Evolutionary conservation across 1,284 basidiomycete species (phyloP).

Genomic region (Ganoderma leucocontextum): DNA sequence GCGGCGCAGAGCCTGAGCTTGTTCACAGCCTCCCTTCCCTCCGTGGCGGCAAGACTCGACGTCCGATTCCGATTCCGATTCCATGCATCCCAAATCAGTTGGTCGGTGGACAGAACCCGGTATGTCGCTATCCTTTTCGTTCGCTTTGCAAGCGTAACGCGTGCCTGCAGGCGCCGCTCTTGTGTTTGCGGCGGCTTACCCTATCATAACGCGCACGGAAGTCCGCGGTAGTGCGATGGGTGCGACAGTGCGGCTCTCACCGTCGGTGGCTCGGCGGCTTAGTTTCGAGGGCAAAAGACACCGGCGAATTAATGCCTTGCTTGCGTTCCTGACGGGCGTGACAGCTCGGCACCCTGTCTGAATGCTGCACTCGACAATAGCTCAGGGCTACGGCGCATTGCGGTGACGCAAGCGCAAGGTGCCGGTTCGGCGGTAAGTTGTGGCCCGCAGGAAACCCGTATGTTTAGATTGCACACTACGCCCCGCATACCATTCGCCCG

Average conservation of each 20-base stretch:
- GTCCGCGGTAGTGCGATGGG: conserved; percentile 16
- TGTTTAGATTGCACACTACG: conserved; percentile 19
- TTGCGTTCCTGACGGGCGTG: conserved; percentile 21
- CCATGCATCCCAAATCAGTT: conserved; percentile 7
- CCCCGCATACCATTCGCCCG: not conserved
- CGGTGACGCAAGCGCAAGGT: conserved; percentile 11
- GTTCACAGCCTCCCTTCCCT: conserved; percentile 13
- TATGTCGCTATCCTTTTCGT: conserved; percentile 18
- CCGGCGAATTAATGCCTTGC: conserved; percentile 24
- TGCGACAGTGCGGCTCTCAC: conserved; percentile 6
- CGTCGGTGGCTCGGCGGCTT: not conserved
- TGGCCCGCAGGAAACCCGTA: conserved; percentile 20
- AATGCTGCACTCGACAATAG: conserved; percentile 15
- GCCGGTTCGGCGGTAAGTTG: conserved; percentile 15
- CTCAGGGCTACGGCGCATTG: conserved; percentile 19
- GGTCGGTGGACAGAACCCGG: conserved; percentile 14
- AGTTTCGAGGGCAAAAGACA: conserved; percentile 1
- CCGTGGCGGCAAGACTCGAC: conserved; percentile 3
- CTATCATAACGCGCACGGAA: conserved; percentile 17
- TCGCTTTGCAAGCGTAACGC: conserved; percentile 12
- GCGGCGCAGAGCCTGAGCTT: conserved; percentile 18
- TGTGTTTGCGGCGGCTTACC: conserved; percentile 13
- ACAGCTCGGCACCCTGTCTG: conserved; percentile 28
- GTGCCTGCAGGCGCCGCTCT: conserved; percentile 13
- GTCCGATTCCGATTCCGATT: conserved; percentile 10